A percentile compares a stretch with the other conserved stretches of the same genome.
Conservation (phyloP, 306 rosid species). For the Dicorynia guianensis region DNA sequence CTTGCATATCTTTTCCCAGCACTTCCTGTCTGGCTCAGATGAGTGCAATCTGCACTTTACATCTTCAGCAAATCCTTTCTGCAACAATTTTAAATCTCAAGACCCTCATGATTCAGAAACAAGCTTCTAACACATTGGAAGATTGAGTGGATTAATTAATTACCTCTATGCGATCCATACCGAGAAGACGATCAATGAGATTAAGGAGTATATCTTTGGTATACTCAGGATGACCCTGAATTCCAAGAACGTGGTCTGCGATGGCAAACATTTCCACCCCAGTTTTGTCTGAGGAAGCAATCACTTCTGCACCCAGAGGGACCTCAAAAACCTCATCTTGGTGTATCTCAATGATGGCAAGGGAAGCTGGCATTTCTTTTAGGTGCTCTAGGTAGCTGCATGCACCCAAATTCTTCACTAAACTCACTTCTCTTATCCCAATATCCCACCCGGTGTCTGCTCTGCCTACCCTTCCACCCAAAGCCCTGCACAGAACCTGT, state of each 20-base stretch:
- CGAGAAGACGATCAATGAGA: constrained; percentile 64
- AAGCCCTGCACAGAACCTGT: constrained; percentile 73
- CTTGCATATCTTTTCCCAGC: constrained; percentile 64
- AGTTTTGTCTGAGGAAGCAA: constrained; percentile 69
- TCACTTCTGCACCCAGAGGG: constrained; percentile 66
- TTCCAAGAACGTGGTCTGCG: constrained; percentile 64
- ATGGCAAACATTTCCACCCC: constrained; percentile 73
- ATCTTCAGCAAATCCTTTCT: constrained; percentile 60
- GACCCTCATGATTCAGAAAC: background rate
- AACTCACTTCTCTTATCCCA: constrained; percentile 59
- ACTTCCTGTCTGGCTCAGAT: constrained; percentile 62
- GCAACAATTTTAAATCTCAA: constrained; percentile 27
- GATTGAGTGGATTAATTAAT: background rate
- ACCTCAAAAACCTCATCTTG: constrained; percentile 77
- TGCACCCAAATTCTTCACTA: constrained; percentile 47
- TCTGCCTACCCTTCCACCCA: constrained; percentile 75
- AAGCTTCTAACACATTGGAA: too few species aligned
- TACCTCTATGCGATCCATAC: constrained; percentile 59
- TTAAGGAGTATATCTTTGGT: constrained; percentile 60
- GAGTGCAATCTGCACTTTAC: constrained; percentile 51
- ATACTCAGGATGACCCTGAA: constrained; percentile 84
- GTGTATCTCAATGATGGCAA: constrained; percentile 65
- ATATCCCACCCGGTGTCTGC: constrained; percentile 72
- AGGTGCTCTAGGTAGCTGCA: constrained; percentile 33
- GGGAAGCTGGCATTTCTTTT: constrained; percentile 49